Percentiles rank a stretch among this genome's conserved stretches.
Conservation (phyloP, 768 basidiomycete species). For the Vishniacozyma victoriae region DNA sequence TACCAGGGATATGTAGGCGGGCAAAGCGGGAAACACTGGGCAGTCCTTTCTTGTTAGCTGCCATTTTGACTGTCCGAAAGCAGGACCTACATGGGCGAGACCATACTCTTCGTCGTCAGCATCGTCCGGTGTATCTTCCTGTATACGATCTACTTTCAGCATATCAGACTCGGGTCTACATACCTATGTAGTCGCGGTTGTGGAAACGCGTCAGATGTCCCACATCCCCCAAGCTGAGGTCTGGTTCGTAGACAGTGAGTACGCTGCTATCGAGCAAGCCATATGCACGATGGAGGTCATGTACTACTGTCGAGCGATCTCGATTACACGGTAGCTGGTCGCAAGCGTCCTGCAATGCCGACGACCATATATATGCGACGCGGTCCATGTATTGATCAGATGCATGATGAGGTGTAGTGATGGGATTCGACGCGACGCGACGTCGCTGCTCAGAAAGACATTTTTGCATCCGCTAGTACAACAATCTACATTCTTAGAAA, state of each 20-base stretch:
- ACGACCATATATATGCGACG: slow-evolving; percentile 26
- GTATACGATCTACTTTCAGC: slow-evolving; percentile 1
- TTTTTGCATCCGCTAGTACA: background rate
- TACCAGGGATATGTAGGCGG: slow-evolving; percentile 63
- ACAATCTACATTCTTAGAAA: too few relatives aligned
- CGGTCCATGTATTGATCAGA: too few relatives aligned
- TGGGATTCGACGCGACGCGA: too few relatives aligned
- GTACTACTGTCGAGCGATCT: slow-evolving; percentile 37
- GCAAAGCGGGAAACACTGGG: slow-evolving; percentile 64
- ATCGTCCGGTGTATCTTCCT: background rate
- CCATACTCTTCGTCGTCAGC: background rate
- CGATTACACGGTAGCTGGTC: slow-evolving; percentile 31
- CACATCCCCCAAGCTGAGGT: slow-evolving; percentile 55
- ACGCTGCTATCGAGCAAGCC: slow-evolving; percentile 11
- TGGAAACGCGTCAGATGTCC: slow-evolving; percentile 66
- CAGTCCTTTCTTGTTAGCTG: slow-evolving; percentile 55
- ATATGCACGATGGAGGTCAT: slow-evolving; percentile 24
- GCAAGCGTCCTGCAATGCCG: slow-evolving; percentile 15
- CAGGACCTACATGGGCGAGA: background rate
- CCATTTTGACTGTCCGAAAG: slow-evolving; percentile 17
- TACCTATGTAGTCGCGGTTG: slow-evolving; percentile 63
- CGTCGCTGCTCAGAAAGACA: too few relatives aligned
- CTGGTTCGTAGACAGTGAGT: slow-evolving; percentile 48
- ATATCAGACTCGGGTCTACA: slow-evolving; percentile 36
- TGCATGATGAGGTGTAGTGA: too few relatives aligned